phyloP scores from a whole-genome alignment of 495 filamentous ascomycete genomes.

The Schizothecium vesticola region DNA sequence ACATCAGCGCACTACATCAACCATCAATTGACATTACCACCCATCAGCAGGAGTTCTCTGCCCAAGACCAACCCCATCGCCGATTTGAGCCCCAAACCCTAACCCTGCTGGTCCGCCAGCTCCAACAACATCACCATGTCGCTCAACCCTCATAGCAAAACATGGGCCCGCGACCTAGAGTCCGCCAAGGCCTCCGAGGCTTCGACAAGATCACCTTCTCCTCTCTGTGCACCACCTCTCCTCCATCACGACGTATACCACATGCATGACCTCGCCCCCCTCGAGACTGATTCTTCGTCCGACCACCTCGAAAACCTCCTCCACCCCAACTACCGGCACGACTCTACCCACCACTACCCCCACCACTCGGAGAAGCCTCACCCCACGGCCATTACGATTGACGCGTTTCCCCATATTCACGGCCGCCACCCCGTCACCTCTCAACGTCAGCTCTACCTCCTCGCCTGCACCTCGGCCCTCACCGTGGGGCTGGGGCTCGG shows the following conservation, averaged over 20 bases:
- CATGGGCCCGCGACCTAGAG: neutral
- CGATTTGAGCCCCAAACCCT: neutral
- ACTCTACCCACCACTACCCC: neutral
- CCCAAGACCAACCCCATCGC: no score
- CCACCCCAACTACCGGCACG: neutral
- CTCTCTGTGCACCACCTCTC: neutral
- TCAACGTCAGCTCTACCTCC: neutral
- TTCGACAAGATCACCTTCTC: neutral
- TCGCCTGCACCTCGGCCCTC: neutral
- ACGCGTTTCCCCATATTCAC: neutral
- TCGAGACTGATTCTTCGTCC: neutral
- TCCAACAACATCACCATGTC: neutral
- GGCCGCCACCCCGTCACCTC: neutral
- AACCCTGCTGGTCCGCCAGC: neutral
- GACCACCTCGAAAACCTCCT: neutral
- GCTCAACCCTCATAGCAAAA: neutral
- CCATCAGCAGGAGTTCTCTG: no score
- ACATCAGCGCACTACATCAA: neutral
- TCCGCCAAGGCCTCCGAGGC: neutral
- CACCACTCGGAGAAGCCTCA: neutral
- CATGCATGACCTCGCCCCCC: neutral
- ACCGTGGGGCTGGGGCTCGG: slow-evolving; percentile 2
- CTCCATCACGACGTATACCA: neutral
- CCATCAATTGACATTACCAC: neutral
- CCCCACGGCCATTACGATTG: neutral